These are phyloP conservation scores for Carex littledalei DNA, from an alignment of 176 grass and related monocot species.

Conservation along the genomic window DNA sequence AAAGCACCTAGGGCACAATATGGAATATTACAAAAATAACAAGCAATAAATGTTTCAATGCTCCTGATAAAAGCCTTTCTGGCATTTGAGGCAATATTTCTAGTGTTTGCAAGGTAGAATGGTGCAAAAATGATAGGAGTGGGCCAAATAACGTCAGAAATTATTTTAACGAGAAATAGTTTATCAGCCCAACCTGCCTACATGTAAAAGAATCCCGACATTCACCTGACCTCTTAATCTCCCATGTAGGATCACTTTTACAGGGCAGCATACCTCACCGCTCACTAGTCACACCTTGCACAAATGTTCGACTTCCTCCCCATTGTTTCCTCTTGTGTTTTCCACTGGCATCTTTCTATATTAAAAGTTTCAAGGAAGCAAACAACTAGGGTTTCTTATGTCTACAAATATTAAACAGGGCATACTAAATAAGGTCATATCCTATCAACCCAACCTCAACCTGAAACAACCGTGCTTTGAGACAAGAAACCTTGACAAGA, in stretches of 20 bases:
- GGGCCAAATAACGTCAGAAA: background rate
- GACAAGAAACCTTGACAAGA: background rate
- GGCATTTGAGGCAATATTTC: background rate
- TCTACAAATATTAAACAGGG: background rate
- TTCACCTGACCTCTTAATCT: background rate
- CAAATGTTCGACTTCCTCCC: background rate
- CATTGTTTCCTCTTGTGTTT: background rate
- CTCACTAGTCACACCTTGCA: background rate
- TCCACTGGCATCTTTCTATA: background rate
- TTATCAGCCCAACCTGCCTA: background rate
- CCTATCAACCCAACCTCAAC: background rate
- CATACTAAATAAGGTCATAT: background rate
- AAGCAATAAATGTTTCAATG: background rate
- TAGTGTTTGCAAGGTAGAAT: background rate
- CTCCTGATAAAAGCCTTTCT: background rate
- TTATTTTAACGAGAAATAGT: background rate
- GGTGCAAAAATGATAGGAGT: background rate
- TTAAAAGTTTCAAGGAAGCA: background rate
- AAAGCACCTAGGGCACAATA: constrained; percentile 49
- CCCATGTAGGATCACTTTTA: background rate
- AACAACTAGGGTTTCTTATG: constrained; percentile 3
- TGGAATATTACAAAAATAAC: background rate
- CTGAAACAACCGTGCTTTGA: background rate
- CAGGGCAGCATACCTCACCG: background rate
- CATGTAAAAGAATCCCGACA: background rate